Evolutionary conservation across 257 asterid species (phyloP), one percentile per base, ranked within the genome.

Genomic region (Solanum pimpinellifolium): DNA sequence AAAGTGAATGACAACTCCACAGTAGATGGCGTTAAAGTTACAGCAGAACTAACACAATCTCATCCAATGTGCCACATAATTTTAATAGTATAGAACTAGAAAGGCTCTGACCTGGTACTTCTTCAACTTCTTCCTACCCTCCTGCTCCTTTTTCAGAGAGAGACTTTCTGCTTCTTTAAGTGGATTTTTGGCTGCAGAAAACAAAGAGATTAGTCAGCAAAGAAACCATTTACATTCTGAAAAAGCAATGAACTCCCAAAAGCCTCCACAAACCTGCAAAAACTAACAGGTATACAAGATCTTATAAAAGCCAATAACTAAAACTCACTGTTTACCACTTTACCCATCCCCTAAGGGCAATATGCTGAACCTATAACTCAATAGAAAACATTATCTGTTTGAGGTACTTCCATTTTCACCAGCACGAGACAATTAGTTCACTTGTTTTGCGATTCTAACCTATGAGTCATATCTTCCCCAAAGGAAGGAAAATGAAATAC

Each of bases 61-160:
- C 62, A 85, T 47, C 81, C 65, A 25, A 23, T 42, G n/a, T 41
- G 74, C 62, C 65, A 25, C 87, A 62, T 83, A 85, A 86, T 72
- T 20, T 86, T n/a, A 56, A 52, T 73, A 47, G 74, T 47, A n/a
- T 25, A 31, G 68, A 27, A 52, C 81, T 73, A 29, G 74, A 83
- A 83, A 77, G 85, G 76, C 52, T 83, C 93, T 66, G 87, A 95
- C 99, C 98, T 95, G 92, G 93, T 92, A 97, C 92, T 88, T 94
- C 81, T 89, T 92, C 89, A 87, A 89, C 91, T 90, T 94, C 91
- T 91, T 95, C 91, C 92, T 92, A 73, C 89, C 91, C 87, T 92
- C 95, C 59, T 91, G 97, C 77, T 89, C 95, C 90, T 87, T 93
- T 91, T 88, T 93, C 87, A 97, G 92, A 90, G 90, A 88, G 75